Evolutionary conservation across 495 filamentous ascomycete genomes (phyloP), one percentile per base, ranked within the genome.

Genomic region (Penicillium mononematosum): DNA sequence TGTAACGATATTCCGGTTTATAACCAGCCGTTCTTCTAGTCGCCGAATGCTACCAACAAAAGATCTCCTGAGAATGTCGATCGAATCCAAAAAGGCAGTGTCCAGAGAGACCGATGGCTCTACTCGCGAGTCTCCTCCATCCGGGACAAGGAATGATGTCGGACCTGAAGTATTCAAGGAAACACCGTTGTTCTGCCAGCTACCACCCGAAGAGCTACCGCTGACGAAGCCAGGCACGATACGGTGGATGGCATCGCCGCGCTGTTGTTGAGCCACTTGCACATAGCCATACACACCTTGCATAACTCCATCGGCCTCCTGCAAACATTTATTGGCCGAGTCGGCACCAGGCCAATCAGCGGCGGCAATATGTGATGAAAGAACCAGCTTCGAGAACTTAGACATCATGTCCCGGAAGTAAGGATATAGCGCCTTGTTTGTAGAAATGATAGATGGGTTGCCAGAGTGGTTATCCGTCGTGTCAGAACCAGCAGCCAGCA

Each of bases 371-470:
- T 98, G 94, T n/a, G 94, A 97, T 20, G 93, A 98, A 34, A 98
- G 83, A 22, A 98, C 95, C 38, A 98, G 79, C 71, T 98, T 98
- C 38, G 95, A 98, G 73, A 98, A 98, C 62, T 94, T 90, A 5
- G 94, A 98, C 94, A 98, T 98, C 88, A 96, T 97, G 67, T 97
- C 95, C 49, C 95, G 84, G 73, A 97, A 98, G 75, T 98, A 91
- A 29, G 95, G 94, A 65, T 98, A 97, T 43, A 98, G 78, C 2
- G 90, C 86, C 73, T 96, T 96, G 73, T 98, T 98, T 8, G 91
- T 92, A 8, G 91, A 94, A 52, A 98, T 98, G 68, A 98, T 97
- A n/a, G 94, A 98, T 29, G 95, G 94, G 59, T 96, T 94, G 44
- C 95, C 95, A 11, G 94, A 98, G 69, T 98, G 94, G 63, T 98